Evolutionary conservation across 1,284 basidiomycete species (phyloP).

Genomic region (Tranzscheliella williamsii): DNA sequence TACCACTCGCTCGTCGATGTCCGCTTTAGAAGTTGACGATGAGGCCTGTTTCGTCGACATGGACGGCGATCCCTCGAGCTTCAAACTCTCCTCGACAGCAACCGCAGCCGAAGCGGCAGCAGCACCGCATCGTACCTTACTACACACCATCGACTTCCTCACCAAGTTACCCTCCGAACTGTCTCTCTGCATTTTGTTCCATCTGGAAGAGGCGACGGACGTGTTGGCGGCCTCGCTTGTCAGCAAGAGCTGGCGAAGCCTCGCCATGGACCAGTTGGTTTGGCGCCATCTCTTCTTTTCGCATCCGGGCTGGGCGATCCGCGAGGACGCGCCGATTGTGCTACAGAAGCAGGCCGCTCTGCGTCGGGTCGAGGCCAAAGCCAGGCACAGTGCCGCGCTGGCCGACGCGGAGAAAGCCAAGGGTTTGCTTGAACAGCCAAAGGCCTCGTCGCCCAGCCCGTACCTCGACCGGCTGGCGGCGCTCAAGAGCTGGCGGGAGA

Average conservation of each 20-base stretch:
- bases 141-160: slow-evolving; percentile 36
- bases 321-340: slow-evolving; percentile 34
- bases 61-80: slow-evolving; percentile 7
- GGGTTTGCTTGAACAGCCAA: slow-evolving; percentile 7
- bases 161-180: slow-evolving; percentile 34
- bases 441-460: slow-evolving; percentile 6
- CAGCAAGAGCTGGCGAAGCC: slow-evolving; percentile 19
- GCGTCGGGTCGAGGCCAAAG: slow-evolving; percentile 4
- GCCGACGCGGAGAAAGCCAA: not conserved
- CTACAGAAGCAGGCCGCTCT: slow-evolving; percentile 24
- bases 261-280: slow-evolving; percentile 24
- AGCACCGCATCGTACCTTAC: slow-evolving; percentile 12
- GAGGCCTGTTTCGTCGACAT: slow-evolving; percentile 11
- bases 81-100: too few relatives aligned
- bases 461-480: slow-evolving; percentile 15
- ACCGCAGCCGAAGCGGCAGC: too few relatives aligned
- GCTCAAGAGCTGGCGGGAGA: slow-evolving; percentile 33
- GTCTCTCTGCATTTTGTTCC: slow-evolving; percentile 28
- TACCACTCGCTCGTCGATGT: not conserved
- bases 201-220: slow-evolving; percentile 18
- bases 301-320: slow-evolving; percentile 35
- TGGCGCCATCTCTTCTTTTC: slow-evolving; percentile 41
- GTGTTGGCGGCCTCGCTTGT: slow-evolving; percentile 20
- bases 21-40: slow-evolving; percentile 1
- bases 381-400: not conserved